Evolutionary conservation across 345 rosid genomes (phyloP), one percentile per base, ranked within the genome.

Genomic region (Camelina laxa): DNA sequence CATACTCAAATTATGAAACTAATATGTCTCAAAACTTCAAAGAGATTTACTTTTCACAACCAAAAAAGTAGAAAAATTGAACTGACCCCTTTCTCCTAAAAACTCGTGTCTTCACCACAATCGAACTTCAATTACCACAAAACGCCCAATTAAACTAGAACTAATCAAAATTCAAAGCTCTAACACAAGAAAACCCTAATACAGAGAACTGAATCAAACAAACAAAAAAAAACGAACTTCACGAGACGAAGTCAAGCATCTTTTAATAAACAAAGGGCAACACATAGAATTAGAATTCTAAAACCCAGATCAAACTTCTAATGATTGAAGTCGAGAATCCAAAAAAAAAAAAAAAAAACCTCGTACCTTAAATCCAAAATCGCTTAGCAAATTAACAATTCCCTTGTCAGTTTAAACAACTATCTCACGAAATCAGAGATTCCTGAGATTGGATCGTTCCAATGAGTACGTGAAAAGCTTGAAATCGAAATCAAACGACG

Each of bases 401-500:
- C 27, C 50, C 53, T 5, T 3, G 5, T 24, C 21, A 45, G 54
- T 48, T 57, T 17, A 12, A 24, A 38, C 38, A 62, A 11, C 27
- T 68, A 45, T 65, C 11, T 44, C 27, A 67, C 71, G 55, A 73
- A 57, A 73, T 78, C 77, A 70, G 68, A 58, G 73, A 56, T 20
- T 72, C 12, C 0, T 47, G 76, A 62, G 78, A 67, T 67, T 73
- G 55, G 72, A 76, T 73, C 75, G 68, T 67, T 67, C 10, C 14
- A 75, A 33, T 7, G 67, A 60, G 78, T 70, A 78, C 45, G 78
- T 50, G 78, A 57, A 79, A 41, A 80, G 81, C 71, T 77, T 88
- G 84, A 79, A 84, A 80, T 50, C 60, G 67, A 83, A 74, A 72
- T 60, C 71, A 50, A 72, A 68, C 53, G 85, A 69, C 44, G 87